Evolutionary conservation across 2,329 filamentous ascomycete species (phyloP).

Genomic region (Byssoonygena ceratinophila): DNA sequence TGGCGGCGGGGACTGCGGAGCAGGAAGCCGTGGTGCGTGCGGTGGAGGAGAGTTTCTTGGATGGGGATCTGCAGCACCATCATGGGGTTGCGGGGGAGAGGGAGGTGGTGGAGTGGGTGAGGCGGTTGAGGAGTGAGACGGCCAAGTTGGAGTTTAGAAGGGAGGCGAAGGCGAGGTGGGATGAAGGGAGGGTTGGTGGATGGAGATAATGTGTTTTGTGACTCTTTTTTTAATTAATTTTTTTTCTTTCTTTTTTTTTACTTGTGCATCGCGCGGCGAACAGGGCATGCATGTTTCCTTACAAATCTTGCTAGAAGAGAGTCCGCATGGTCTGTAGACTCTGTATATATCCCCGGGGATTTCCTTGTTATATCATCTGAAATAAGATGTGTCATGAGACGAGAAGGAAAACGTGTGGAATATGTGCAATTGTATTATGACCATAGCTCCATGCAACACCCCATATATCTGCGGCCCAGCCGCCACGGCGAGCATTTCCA

Average conservation of each 20-base stretch:
- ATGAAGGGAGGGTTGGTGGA: constrained; percentile 86
- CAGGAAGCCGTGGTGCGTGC: constrained; percentile 71
- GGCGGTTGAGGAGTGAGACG: constrained; percentile 67
- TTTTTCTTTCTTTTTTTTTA: background rate
- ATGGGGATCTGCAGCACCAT: constrained; percentile 40
- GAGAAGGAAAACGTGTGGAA: too few species aligned
- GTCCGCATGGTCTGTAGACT: too few species aligned
- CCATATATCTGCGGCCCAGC: background rate
- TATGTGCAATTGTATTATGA: too few species aligned
- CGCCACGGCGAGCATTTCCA: background rate
- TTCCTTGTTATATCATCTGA: too few species aligned
- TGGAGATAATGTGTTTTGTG: constrained; percentile 53
- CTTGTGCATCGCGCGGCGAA: background rate
- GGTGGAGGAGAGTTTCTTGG: constrained; percentile 86
- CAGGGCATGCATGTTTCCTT: background rate
- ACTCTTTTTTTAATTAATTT: background rate
- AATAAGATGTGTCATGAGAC: too few species aligned
- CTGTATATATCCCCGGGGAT: too few species aligned
- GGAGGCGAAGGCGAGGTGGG: constrained; percentile 88
- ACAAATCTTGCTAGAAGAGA: too few species aligned
- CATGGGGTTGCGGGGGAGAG: constrained; percentile 57
- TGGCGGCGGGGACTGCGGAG: constrained; percentile 67
- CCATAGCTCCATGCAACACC: too few species aligned
- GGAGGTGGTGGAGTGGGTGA: constrained; percentile 76
- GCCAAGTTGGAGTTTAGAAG: constrained; percentile 67